These are phyloP conservation scores for Candida boleticola DNA, from an alignment of 805 yeast genomes.

Conservation along the genomic window DNA sequence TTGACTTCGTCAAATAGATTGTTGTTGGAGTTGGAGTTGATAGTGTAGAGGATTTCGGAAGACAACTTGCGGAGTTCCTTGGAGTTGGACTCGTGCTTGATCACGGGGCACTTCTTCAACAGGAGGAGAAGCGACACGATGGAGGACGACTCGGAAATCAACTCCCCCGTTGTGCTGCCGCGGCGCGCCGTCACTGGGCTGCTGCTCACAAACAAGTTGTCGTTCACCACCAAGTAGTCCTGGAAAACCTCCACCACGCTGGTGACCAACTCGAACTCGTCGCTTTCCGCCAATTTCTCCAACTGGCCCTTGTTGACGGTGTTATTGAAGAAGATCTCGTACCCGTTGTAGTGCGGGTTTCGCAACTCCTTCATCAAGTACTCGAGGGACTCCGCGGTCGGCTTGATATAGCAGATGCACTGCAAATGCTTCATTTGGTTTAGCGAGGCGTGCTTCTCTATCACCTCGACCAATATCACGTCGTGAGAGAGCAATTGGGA, in stretches of 20 bases:
- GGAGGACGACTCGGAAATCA: conserved; percentile 15
- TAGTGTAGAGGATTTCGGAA: conserved; percentile 57
- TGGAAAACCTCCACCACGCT: conserved; percentile 81
- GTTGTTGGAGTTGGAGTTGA: conserved; percentile 51
- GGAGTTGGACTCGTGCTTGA: conserved; percentile 75
- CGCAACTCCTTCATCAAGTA: conserved; percentile 63
- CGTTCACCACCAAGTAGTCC: conserved; percentile 75
- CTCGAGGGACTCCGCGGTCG: conserved; percentile 62
- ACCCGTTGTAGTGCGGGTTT: conserved; percentile 75
- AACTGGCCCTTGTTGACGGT: conserved; percentile 70
- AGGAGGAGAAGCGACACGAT: conserved; percentile 64
- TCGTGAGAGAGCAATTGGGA: conserved; percentile 78
- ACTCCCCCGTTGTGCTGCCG: conserved; percentile 7
- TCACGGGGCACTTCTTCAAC: conserved; percentile 71
- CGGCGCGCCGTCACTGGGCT: conserved; percentile 29
- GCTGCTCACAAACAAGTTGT: conserved; percentile 50
- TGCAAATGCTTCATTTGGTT: conserved; percentile 63
- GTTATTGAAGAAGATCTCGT: conserved; percentile 78
- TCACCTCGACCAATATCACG: conserved; percentile 72
- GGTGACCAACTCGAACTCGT: conserved; percentile 75
- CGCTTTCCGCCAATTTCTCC: conserved; percentile 87
- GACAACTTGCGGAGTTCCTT: conserved; percentile 64
- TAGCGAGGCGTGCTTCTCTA: conserved; percentile 59
- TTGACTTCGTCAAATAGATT: conserved; percentile 66
- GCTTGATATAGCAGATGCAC: conserved; percentile 78